Evolutionary conservation across 768 basidiomycete genomes (phyloP).

Genomic region (Phlebiopsis gigantea): DNA sequence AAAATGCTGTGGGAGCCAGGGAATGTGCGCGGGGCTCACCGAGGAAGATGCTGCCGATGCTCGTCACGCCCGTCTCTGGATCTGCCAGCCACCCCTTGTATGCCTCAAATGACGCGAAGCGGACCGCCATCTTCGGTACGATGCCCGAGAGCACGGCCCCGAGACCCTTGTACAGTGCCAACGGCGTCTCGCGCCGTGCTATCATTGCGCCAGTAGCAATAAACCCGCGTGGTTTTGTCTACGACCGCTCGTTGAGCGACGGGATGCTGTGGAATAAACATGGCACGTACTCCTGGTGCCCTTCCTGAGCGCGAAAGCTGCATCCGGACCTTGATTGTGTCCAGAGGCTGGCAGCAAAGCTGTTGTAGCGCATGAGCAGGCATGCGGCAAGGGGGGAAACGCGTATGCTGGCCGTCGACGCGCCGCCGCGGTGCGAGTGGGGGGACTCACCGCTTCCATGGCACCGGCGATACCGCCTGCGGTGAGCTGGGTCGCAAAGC

Average conservation of each 20-base stretch:
- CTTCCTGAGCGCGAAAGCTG: slow-evolving; percentile 84
- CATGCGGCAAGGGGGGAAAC: neutral
- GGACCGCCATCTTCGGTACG: slow-evolving; percentile 98
- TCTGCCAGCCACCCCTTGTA: slow-evolving; percentile 85
- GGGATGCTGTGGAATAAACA: neutral
- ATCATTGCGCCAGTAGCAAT: slow-evolving; percentile 88
- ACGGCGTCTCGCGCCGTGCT: slow-evolving; percentile 83
- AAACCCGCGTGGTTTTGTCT: slow-evolving; percentile 93
- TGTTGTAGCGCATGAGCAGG: slow-evolving; percentile 21
- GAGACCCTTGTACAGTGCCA: slow-evolving; percentile 96
- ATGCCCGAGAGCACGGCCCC: slow-evolving; percentile 96
- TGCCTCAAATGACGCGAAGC: slow-evolving; percentile 95
- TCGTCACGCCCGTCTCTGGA: slow-evolving; percentile 72
- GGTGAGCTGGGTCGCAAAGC: slow-evolving; percentile 85
- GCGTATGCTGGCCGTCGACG: too few relatives aligned
- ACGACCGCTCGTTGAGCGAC: neutral
- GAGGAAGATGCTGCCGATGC: slow-evolving; percentile 77
- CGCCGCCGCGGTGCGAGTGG: too few relatives aligned
- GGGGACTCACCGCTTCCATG: slow-evolving; percentile 77
- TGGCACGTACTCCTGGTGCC: slow-evolving; percentile 72
- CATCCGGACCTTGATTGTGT: slow-evolving; percentile 99
- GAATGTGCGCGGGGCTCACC: slow-evolving; percentile 41
- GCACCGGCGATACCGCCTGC: slow-evolving; percentile 94
- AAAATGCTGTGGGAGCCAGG: neutral
- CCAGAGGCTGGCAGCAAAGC: slow-evolving; percentile 87